Base-by-base conservation (phyloP, 2,329 filamentous ascomycete genomes). In the Nothomitra cinnamomea region DNA sequence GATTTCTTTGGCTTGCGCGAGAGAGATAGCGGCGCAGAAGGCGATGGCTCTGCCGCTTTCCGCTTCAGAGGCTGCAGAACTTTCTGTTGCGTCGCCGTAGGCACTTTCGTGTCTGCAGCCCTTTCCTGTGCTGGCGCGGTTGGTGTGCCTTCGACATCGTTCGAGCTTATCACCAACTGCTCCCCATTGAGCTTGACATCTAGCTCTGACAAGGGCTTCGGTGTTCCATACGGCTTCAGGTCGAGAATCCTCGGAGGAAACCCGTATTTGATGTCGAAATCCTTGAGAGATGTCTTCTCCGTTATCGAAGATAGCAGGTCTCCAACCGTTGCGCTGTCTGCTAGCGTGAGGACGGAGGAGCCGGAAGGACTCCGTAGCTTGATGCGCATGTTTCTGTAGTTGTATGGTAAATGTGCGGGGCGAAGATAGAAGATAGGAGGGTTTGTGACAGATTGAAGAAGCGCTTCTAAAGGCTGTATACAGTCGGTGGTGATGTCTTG, bases 191-290 rank as follows among this genome's bases (percentile, higher is more conserved):
- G 69, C 52, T 78, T 78, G 53, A 83, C 65, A 7, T 75, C 78
- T 1, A 80, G 71, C 53, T 80, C 74, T 28, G 64, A 71, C 61
- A 77, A 75, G 57, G 61, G 69, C 57, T 69, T 75, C 32, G 65
- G 66, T 62, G 58, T 67, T 65, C 55, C 25, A 24, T 56, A n/a
- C 19, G 77, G 72, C 28, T 77, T 73, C 8, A 83, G 70, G 36
- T 79, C 73, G 15, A 96, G 74, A 0, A 79, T 72, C 62, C 82
- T 80, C 22, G 86, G 82, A 0, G 90, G 90, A 61, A 85, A 94
- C 36, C 87, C 87, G 67, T 83, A 87, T 71, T 92, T 95, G 57
- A 94, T 71, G 43, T 84, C 78, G 62, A 90, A 88, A 13, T 73
- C 71, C 5, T 72, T 61, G 15, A 90, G 72, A 3, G 77, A 77